Percentiles rank a stretch among this genome's conserved stretches.
phyloP scores from a whole-genome alignment of 306 rosid genomes.

The Cucurbita pepo region DNA sequence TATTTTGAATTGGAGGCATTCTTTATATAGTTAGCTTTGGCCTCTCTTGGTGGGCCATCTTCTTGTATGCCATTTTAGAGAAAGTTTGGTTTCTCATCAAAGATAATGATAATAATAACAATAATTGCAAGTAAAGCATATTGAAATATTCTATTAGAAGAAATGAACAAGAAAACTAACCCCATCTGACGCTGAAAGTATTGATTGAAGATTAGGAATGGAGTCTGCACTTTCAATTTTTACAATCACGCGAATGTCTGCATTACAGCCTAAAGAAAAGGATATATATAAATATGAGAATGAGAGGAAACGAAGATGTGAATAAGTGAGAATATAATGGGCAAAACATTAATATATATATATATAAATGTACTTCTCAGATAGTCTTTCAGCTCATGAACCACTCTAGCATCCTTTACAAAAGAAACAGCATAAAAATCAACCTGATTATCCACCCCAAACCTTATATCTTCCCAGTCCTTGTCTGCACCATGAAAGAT shows the following conservation, averaged over 20 bases:
- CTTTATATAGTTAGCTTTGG: too few species aligned
- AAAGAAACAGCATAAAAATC: constrained; percentile 95
- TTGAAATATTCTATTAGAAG: not conserved
- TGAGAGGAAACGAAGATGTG: constrained; percentile 1
- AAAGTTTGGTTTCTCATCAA: too few species aligned
- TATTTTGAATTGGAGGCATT: too few species aligned
- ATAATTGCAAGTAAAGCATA: not conserved
- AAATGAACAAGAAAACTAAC: constrained; percentile 29
- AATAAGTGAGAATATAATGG: not conserved
- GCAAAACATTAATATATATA: constrained; percentile 5
- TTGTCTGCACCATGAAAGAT: constrained; percentile 36
- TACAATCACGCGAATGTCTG: constrained; percentile 70
- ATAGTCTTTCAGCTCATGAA: constrained; percentile 68
- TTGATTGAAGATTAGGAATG: constrained; percentile 78
- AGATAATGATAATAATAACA: too few species aligned
- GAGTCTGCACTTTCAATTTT: constrained; percentile 99
- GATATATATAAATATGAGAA: constrained; percentile 8
- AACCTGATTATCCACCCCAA: constrained; percentile 90
- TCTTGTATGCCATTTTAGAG: too few species aligned
- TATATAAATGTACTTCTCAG: constrained; percentile 38
- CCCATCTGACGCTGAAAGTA: constrained; percentile 88
- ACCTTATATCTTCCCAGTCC: constrained; percentile 98
- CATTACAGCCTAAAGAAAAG: constrained; percentile 42
- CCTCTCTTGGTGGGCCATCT: too few species aligned
- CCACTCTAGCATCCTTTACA: constrained; percentile 84